Evolutionary conservation across 345 rosid species (phyloP), one percentile per base, ranked within the genome.

Genomic region (Capsella bursapastoris): DNA sequence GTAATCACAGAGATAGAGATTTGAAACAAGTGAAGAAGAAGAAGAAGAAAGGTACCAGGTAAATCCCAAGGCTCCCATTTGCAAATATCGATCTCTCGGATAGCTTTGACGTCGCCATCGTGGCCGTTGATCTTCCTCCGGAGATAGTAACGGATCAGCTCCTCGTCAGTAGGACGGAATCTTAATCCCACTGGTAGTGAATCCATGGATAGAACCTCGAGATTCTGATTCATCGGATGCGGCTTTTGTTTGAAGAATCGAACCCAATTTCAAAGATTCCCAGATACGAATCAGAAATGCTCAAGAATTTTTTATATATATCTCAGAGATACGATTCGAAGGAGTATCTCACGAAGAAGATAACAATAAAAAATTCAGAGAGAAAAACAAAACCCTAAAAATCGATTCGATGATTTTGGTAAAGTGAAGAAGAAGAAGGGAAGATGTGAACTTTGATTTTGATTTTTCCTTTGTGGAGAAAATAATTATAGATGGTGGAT

Each of bases 61-160:
- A 95, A 85, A 74, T 95, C 99, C 96, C 96, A 92, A 8, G 99
- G 99, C 80, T 95, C 99, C 82, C 85, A 65, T 82, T 85, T 92
- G 63, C 98, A 95, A 67, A 95, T 86, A 76, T 95, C 99, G 79
- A 95, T 79, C 60, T 89, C 98, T 2, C 81, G 72, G 58, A 95
- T 95, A 4, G 89, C 89, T 34, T 60, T 52, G 49, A 92, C 93
- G 8, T 84, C 86, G 10, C 81, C 61, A 43, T 88, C 73, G 5
- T 78, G 69, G 2, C 98, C 97, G 68, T 95, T 95, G 69, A 95
- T 90, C 78, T 92, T 95, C 67, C 52, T 51, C 11, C 93, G 77
- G 68, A 94, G 80, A 78, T 92, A 94, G 85, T 51, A 83, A 63
- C 90, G 66, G 6, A 94, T 80, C 13, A 92, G 78, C 78, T 94